Percentiles rank a stretch among this genome's conserved stretches.
phyloP scores from a whole-genome alignment of 176 grass and related monocot species.

The Triticum monococcum region DNA sequence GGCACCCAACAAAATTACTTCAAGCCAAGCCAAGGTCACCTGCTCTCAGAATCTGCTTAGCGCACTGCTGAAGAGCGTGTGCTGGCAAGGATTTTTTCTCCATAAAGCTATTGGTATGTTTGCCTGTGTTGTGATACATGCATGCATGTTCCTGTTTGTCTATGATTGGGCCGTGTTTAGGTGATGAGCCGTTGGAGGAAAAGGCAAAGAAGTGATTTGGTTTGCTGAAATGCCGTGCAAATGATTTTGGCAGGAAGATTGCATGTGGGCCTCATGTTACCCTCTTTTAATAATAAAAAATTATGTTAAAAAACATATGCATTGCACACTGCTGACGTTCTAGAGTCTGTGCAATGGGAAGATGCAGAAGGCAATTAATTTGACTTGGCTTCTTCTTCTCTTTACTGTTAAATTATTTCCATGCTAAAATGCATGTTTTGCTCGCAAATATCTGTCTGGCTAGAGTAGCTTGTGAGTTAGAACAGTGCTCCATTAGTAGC shows the following conservation, averaged over 20 bases:
- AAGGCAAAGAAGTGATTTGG: not conserved
- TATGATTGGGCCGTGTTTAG: constrained; percentile 34
- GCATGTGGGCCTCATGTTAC: constrained; percentile 36
- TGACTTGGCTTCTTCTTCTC: not conserved
- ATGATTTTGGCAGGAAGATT: constrained; percentile 24
- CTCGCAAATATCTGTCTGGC: constrained; percentile 30
- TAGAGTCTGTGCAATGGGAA: constrained; percentile 2
- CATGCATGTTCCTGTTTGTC: constrained; percentile 38
- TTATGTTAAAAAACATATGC: constrained; percentile 20
- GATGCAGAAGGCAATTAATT: not conserved
- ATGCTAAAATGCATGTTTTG: constrained; percentile 3
- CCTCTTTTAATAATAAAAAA: not conserved
- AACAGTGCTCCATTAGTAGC: constrained; percentile 48
- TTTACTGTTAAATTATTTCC: constrained; percentile 22
- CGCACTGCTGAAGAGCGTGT: constrained; percentile 30
- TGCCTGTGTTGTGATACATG: constrained; percentile 10
- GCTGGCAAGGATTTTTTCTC: constrained; percentile 24
- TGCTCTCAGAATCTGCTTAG: constrained; percentile 52
- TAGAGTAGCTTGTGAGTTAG: constrained; percentile 30
- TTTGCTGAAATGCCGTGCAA: constrained; percentile 39
- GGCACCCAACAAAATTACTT: constrained; percentile 20
- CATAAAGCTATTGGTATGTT: constrained; percentile 8
- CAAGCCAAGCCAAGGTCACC: constrained; percentile 39
- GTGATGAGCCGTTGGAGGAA: constrained; percentile 13
- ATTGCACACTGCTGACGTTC: constrained; percentile 34